phyloP scores from a whole-genome alignment of 192 early-diverging fungal genomes.

The Coemansia sp. region DNA sequence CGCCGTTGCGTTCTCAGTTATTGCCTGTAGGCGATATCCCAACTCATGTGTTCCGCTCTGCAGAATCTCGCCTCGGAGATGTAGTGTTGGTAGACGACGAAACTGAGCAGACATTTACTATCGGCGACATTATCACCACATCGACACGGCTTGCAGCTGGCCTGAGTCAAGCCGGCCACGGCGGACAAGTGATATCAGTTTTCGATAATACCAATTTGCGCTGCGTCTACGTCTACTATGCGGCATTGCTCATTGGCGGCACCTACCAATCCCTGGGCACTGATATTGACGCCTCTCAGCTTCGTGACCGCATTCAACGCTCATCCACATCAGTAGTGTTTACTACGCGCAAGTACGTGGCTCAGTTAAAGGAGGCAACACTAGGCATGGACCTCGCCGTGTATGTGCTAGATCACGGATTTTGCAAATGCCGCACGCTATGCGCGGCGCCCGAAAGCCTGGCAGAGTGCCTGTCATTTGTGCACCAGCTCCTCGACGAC shows the following conservation, averaged over 20 bases:
- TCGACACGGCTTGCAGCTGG: constrained; percentile 44
- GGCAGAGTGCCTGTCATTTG: constrained; percentile 24
- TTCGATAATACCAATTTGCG: constrained; percentile 43
- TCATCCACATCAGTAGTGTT: constrained; percentile 39
- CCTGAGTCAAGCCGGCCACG: constrained; percentile 24
- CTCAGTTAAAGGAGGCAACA: constrained; percentile 17
- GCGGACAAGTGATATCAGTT: constrained; percentile 37
- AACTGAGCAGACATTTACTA: constrained; percentile 40
- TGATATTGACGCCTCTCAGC: constrained; percentile 10
- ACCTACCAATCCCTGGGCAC: constrained; percentile 52
- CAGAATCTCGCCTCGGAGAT: constrained; percentile 32
- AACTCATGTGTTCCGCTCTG: constrained; percentile 45
- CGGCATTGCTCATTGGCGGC: constrained; percentile 49
- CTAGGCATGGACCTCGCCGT: constrained; percentile 21
- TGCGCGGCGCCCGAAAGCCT: constrained; percentile 8
- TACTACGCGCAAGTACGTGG: constrained; percentile 23
- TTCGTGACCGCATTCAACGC: constrained; percentile 27
- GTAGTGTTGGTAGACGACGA: constrained; percentile 45
- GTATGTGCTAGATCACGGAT: constrained; percentile 28
- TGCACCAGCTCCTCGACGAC: constrained; percentile 40
- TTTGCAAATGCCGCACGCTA: constrained; percentile 2
- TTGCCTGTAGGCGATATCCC: constrained; percentile 51
- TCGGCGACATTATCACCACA: constrained; percentile 39
- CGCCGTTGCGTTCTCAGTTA: constrained; percentile 37
- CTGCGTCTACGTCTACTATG: constrained; percentile 51